Evolutionary conservation across 2,329 filamentous ascomycete genomes (phyloP), one percentile per base, ranked within the genome.

Genomic region (Paramyrothecium roridum): DNA sequence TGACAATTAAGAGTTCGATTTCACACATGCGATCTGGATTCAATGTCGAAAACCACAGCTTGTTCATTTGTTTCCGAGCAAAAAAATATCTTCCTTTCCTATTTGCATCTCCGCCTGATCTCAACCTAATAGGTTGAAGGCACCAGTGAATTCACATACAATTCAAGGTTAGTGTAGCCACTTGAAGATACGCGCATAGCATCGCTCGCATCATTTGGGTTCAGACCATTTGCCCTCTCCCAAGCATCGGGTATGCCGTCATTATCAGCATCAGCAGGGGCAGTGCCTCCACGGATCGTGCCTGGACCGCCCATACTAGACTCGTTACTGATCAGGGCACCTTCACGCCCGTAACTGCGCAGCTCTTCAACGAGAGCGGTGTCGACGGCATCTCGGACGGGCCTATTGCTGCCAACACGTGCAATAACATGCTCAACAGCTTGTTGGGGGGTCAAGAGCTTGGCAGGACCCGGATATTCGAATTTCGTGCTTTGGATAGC

Each of bases 161-260:
- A 72, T 63, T 81, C 78, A 11, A 81, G 69, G 56, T 77, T 79
- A 7, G 70, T 66, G 55, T 78, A 80, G 6, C 77, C 75, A 40
- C 73, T 72, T 11, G 65, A 69, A 13, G 71, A 67, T 49, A 74
- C 73, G 55, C 61, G 60, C 71, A 77, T 76, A 3, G 70, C 73
- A 52, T 78, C 75, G 19, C 69, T 65, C 21, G 65, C 67, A 43
- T 76, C 68, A 4, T 70, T 68, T 7, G 70, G 65, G 54, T 76
- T 57, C 22, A 76, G 58, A 0, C 76, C 76, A 53, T 80, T 73
- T 8, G 71, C 68, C 22, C 60, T 65, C 62, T 81, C 78, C 59
- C 73, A 78, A 22, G 70, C 72, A 63, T 81, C 78, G 3, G 78
- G 77, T 46, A 80, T 80, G 1, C 79, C 77, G 56, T 81, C 79